phyloP scores from a whole-genome alignment of 2,329 filamentous ascomycete species.

The Botryotinia convoluta region DNA sequence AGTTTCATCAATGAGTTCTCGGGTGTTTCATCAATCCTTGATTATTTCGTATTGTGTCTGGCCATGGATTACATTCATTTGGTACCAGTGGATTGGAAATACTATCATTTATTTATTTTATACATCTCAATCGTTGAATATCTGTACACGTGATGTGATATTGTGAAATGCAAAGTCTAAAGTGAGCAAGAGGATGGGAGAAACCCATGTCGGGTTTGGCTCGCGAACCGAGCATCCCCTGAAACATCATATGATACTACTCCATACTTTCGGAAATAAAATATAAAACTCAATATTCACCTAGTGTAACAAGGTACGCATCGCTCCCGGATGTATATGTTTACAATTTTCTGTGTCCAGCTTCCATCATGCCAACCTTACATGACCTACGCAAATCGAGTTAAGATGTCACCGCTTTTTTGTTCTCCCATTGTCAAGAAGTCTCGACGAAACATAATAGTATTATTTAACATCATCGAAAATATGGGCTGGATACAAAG shows the following conservation, averaged over 20 bases:
- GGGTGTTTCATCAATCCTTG: not conserved
- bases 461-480: not conserved
- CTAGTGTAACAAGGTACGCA: not conserved
- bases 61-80: not conserved
- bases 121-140: not conserved
- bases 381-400: not conserved
- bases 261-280: not conserved
- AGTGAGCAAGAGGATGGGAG: not conserved
- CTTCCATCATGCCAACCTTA: not conserved
- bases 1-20: not conserved
- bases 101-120: not conserved
- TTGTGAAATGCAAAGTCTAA: not conserved
- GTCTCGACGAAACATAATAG: not conserved
- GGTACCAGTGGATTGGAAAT: not conserved
- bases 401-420: not conserved
- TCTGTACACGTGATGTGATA: not conserved
- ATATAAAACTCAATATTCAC: not conserved
- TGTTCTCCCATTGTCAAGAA: not conserved
- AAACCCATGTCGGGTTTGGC: not conserved
- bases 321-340: not conserved
- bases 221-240: slow-evolving; percentile 13
- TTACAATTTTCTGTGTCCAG: not conserved
- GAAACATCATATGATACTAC: not conserved
- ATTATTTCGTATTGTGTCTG: not conserved
- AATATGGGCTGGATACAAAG: not conserved